Percentiles rank a stretch among this genome's conserved stretches.
Evolutionary conservation across 139 green algal genomes (phyloP).

Genomic region (Picochlorum sp.): DNA sequence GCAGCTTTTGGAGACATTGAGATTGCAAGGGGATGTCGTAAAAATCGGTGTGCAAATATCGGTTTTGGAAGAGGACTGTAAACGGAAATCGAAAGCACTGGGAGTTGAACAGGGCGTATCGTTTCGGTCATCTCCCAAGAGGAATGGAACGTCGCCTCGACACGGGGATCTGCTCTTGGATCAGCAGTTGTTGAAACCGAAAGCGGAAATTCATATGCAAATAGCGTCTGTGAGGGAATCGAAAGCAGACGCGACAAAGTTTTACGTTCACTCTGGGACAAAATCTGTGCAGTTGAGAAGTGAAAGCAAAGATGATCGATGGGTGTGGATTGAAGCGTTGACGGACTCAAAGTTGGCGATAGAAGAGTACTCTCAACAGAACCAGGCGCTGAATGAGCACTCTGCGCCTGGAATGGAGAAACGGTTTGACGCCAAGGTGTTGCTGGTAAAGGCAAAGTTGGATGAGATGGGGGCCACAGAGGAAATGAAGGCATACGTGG

Average conservation of each 20-base stretch:
- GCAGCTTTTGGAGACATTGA: slow-evolving; percentile 35
- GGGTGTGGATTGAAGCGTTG: slow-evolving; percentile 45
- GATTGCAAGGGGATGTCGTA: slow-evolving; percentile 23
- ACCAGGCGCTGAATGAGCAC: background rate
- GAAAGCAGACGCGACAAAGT: slow-evolving; percentile 49
- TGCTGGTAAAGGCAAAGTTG: background rate
- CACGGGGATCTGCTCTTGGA: background rate
- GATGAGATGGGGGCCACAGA: background rate
- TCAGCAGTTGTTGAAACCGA: slow-evolving; percentile 4
- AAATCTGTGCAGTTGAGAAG: slow-evolving; percentile 40
- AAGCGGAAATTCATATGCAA: slow-evolving; percentile 46
- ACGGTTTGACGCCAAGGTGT: background rate
- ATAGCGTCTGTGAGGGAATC: slow-evolving; percentile 39
- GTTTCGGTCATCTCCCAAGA: background rate
- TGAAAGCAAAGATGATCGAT: slow-evolving; percentile 52
- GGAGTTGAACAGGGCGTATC: background rate
- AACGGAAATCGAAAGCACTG: background rate
- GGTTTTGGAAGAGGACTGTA: slow-evolving; percentile 23
- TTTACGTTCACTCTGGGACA: slow-evolving; percentile 63
- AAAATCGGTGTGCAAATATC: slow-evolving; percentile 32
- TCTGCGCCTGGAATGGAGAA: background rate
- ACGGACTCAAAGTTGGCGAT: slow-evolving; percentile 19
- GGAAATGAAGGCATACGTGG: slow-evolving; percentile 20
- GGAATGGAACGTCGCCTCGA: background rate
- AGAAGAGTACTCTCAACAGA: background rate